Conservation (phyloP, 257 asterid species). For the Plantago major region DNA sequence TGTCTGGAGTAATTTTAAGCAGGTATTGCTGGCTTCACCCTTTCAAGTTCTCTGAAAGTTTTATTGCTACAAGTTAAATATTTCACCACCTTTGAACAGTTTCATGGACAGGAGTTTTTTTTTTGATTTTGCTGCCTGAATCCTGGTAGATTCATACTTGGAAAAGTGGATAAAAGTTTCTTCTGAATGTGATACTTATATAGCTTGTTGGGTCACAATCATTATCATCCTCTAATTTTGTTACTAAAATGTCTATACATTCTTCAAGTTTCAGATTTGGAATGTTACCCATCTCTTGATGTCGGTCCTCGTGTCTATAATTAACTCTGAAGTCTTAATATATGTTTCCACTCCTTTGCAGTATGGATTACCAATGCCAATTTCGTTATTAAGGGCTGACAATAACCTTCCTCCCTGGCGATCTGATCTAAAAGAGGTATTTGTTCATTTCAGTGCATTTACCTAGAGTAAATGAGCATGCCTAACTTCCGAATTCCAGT, state of each 20-base stretch:
- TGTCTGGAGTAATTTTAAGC: constrained; percentile 93
- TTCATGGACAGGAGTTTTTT: background rate
- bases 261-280: no score
- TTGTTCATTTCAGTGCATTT: constrained; percentile 1
- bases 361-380: constrained; percentile 91
- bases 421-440: constrained; percentile 74
- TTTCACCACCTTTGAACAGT: background rate
- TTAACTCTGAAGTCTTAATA: background rate
- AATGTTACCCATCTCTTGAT: background rate
- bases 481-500: background rate
- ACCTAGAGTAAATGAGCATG: constrained; percentile 1
- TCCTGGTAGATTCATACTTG: background rate
- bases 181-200: constrained; percentile 12
- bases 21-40: constrained; percentile 35
- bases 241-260: no score
- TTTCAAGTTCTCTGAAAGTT: constrained; percentile 11
- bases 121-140: background rate
- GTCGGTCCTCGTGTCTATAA: background rate
- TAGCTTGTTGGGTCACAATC: background rate
- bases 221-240: background rate
- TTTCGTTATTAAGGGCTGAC: constrained; percentile 89
- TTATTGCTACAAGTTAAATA: constrained; percentile 4
- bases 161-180: background rate
- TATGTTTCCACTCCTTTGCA: constrained; percentile 30
- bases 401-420: constrained; percentile 99